These are phyloP conservation scores for Boechera retrofracta DNA, from an alignment of 345 rosid species.

Conservation along the genomic window DNA sequence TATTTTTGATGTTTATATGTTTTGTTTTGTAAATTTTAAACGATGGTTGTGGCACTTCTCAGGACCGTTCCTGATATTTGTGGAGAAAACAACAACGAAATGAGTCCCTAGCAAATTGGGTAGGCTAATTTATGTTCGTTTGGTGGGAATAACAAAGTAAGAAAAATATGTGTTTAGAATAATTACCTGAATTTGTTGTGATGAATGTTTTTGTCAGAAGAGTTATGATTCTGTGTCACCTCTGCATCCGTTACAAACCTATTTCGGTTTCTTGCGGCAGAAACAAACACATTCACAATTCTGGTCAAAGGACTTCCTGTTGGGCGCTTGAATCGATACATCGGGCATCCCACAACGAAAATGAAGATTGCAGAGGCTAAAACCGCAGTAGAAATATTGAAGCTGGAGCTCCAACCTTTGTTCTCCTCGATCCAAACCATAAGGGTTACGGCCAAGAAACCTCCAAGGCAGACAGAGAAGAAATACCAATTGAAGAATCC, in stretches of 20 bases:
- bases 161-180: not conserved
- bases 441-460: conserved; percentile 54
- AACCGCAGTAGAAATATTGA: conserved; percentile 40
- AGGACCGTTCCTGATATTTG: not conserved
- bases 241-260: conserved; percentile 32
- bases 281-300: conserved; percentile 53
- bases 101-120: too few relatives aligned
- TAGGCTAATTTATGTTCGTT: too few relatives aligned
- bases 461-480: conserved; percentile 59
- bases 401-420: conserved; percentile 60
- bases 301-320: conserved; percentile 57
- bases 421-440: conserved; percentile 74
- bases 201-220: conserved; percentile 38
- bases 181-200: conserved; percentile 50
- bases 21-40: not conserved
- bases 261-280: conserved; percentile 55
- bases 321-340: conserved; percentile 54
- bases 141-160: not conserved
- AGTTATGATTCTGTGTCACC: conserved; percentile 9
- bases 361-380: conserved; percentile 48
- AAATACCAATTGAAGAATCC: conserved; percentile 67
- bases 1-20: not conserved
- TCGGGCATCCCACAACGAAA: conserved; percentile 53
- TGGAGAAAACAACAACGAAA: too few relatives aligned
- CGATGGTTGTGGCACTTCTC: not conserved